Conservation (phyloP, 352 stramenopile species). For the Peronospora farinosa region DNA sequence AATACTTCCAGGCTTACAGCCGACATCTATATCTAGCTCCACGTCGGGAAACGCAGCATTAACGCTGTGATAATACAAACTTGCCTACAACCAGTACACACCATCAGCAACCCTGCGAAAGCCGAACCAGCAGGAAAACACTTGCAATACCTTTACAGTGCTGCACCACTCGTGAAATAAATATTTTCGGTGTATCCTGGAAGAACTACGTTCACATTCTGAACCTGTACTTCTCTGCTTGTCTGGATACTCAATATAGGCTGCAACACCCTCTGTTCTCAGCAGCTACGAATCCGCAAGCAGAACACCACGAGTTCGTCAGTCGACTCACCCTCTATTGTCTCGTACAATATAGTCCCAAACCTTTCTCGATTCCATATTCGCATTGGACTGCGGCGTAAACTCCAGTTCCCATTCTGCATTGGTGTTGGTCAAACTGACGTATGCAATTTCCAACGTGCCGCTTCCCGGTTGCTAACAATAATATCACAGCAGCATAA, state of each 20-base stretch:
- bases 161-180: slow-evolving; percentile 83
- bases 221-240: slow-evolving; percentile 2
- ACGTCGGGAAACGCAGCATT: slow-evolving; percentile 79
- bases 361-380: slow-evolving; percentile 80
- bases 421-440: slow-evolving; percentile 74
- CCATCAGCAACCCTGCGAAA: slow-evolving; percentile 5
- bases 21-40: slow-evolving; percentile 64
- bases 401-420: slow-evolving; percentile 70
- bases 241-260: slow-evolving; percentile 67
- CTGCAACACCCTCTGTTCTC: slow-evolving; percentile 50
- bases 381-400: slow-evolving; percentile 62
- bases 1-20: slow-evolving; percentile 27
- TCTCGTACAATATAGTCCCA: neutral
- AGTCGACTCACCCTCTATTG: neutral
- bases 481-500: slow-evolving; percentile 1
- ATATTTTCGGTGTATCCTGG: slow-evolving; percentile 44
- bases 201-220: slow-evolving; percentile 2
- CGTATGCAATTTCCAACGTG: slow-evolving; percentile 54
- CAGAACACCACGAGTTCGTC: neutral
- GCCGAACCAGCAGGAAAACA: neutral
- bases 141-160: slow-evolving; percentile 52
- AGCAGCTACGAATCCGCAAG: slow-evolving; percentile 37
- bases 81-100: slow-evolving; percentile 27
- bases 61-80: slow-evolving; percentile 69
- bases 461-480: slow-evolving; percentile 54